A percentile compares a stretch with the other conserved stretches of the same genome.
Conservation (phyloP, 164 flowering plant genomes). For the Aristolochia californica region DNA sequence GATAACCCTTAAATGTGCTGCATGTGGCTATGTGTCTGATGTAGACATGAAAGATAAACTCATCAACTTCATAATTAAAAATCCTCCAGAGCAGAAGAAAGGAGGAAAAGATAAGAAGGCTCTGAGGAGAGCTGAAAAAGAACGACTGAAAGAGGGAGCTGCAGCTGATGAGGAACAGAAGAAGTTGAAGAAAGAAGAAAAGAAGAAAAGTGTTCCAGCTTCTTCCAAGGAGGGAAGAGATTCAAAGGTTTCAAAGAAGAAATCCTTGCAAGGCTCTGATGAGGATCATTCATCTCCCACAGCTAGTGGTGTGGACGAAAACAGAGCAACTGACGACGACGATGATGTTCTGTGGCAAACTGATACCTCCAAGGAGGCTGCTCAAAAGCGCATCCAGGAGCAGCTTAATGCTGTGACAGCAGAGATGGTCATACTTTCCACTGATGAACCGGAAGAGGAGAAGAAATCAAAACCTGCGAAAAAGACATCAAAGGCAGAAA, state of each 20-base stretch:
- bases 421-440: conserved; percentile 61
- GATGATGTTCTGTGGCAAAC: conserved; percentile 69
- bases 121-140: conserved; percentile 92
- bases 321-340: conserved; percentile 23
- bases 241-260: conserved; percentile 36
- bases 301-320: conserved; percentile 41
- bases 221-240: conserved; percentile 21
- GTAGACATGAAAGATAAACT: conserved; percentile 97
- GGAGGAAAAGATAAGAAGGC: conserved; percentile 80
- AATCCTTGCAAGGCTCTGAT: conserved; percentile 33
- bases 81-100: conserved; percentile 83
- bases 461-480: conserved; percentile 1
- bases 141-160: conserved; percentile 85
- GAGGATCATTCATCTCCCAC: conserved; percentile 50
- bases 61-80: conserved; percentile 72
- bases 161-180: conserved; percentile 79
- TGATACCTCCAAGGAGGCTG: conserved; percentile 67
- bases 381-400: conserved; percentile 53
- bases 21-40: conserved; percentile 86
- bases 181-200: conserved; percentile 57
- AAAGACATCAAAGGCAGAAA: neutral
- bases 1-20: conserved; percentile 80
- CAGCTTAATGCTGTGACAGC: conserved; percentile 69
- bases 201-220: conserved; percentile 38
- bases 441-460: conserved; percentile 30